A percentile compares a stretch with the other conserved stretches of the same genome.
Conservation (phyloP, 78 protist genomes). For the Dictyostelium brefeldianum region DNA sequence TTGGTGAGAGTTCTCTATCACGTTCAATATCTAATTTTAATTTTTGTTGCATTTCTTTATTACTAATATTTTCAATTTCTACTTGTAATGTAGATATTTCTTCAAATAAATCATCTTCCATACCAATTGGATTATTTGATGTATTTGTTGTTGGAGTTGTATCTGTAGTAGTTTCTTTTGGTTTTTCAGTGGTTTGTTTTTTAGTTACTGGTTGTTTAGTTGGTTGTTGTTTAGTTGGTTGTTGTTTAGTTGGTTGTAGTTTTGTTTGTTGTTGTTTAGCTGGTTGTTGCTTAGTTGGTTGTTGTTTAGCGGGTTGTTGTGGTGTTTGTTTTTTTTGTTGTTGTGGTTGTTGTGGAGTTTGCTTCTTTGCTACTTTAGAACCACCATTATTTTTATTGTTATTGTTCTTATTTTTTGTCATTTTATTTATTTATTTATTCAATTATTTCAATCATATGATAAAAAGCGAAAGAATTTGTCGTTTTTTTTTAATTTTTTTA, state of each 20-base stretch:
- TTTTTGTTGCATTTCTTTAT: conserved; percentile 10
- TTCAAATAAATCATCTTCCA: conserved; percentile 1
- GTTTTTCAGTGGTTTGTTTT: background rate
- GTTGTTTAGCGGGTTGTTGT: background rate
- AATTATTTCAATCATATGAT: no score
- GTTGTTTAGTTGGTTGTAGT: conserved; percentile 1
- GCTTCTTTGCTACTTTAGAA: background rate
- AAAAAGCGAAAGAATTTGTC: no score
- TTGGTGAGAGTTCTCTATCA: background rate
- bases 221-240: conserved; percentile 5
- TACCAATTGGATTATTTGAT: background rate
- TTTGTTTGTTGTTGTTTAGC: conserved; percentile 6
- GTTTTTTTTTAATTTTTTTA: no score
- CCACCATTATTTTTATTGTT: background rate
- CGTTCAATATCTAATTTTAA: conserved; percentile 21
- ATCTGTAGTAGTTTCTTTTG: background rate
- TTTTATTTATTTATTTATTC: background rate
- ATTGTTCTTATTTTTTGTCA: background rate
- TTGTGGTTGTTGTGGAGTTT: conserved; percentile 18
- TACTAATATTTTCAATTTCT: conserved; percentile 11
- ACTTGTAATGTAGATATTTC: conserved; percentile 27
- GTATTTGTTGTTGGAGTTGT: background rate
- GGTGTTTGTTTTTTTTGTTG: background rate
- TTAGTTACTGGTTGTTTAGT: conserved; percentile 2
- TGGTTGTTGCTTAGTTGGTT: background rate